phyloP scores from a whole-genome alignment of 495 filamentous ascomycete species.

The Talaromyces stipitatus region DNA sequence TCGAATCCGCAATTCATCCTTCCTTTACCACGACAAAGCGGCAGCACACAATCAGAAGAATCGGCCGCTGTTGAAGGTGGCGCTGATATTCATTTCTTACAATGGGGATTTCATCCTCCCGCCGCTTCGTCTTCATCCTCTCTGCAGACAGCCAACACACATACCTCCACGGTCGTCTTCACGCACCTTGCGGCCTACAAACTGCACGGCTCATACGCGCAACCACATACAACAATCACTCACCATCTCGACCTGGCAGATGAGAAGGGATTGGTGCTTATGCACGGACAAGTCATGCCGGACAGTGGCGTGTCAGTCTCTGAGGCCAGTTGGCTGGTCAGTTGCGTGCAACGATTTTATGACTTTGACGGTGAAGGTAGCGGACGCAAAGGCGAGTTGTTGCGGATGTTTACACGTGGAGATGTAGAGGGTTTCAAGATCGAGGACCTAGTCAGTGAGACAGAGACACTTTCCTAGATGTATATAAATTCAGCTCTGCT shows the following conservation, averaged over 20 bases:
- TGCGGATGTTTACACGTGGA: constrained; percentile 75
- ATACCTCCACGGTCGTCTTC: constrained; percentile 79
- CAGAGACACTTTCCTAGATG: constrained; percentile 53
- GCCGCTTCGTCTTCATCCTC: constrained; percentile 52
- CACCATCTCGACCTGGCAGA: constrained; percentile 75
- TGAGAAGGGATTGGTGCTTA: constrained; percentile 68
- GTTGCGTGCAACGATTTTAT: constrained; percentile 94
- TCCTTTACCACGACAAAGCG: constrained; percentile 62
- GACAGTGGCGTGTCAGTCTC: constrained; percentile 68
- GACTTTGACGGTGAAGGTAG: constrained; percentile 49
- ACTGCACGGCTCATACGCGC: constrained; percentile 76
- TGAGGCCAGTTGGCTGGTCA: constrained; percentile 82
- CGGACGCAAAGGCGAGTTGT: constrained; percentile 50
- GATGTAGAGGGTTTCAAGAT: constrained; percentile 67
- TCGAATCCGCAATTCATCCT: constrained; percentile 83
- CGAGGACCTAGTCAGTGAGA: constrained; percentile 77
- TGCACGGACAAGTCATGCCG: constrained; percentile 73
- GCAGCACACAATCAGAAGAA: background rate
- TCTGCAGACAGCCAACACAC: constrained; percentile 31
- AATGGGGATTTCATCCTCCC: constrained; percentile 77
- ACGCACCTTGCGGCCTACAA: constrained; percentile 90
- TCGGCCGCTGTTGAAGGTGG: constrained; percentile 2
- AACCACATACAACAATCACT: constrained; percentile 88
- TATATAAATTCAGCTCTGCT: constrained; percentile 1
- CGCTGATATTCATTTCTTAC: constrained; percentile 43